Conservation (phyloP, 2,329 filamentous ascomycete genomes). For the Botrytis fragariae region DNA sequence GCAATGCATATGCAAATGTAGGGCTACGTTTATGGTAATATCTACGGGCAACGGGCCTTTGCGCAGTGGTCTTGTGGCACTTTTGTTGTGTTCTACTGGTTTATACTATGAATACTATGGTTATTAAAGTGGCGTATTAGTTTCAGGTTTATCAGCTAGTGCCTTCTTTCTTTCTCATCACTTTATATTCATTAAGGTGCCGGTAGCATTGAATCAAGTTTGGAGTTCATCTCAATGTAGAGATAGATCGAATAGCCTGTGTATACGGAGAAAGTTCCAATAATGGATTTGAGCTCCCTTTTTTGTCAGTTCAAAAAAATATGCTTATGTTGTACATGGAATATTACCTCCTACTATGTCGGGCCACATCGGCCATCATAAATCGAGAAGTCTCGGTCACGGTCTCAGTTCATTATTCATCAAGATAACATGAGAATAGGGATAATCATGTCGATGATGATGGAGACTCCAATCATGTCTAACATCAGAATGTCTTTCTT, state of each 20-base stretch:
- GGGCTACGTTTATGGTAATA: neutral
- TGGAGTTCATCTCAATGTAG: neutral
- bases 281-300: neutral
- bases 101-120: neutral
- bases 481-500: conserved; percentile 1
- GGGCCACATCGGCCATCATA: neutral
- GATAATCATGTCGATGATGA: neutral
- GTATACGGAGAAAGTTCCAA: neutral
- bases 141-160: conserved; percentile 3
- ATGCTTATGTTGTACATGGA: conserved; percentile 2
- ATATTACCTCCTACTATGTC: neutral
- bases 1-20: conserved; percentile 12
- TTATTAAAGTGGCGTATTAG: neutral
- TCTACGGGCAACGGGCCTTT: conserved; percentile 3
- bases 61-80: neutral
- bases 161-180: neutral
- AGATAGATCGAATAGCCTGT: neutral
- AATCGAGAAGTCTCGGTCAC: conserved; percentile 14
- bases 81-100: neutral
- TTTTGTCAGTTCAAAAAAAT: neutral
- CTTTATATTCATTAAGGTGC: neutral
- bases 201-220: neutral
- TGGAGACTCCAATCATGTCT: neutral
- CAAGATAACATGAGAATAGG: neutral
- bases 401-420: conserved; percentile 15